These are phyloP conservation scores for Hypericum androsaemum DNA, from an alignment of 345 rosid genomes.

Conservation along the genomic window DNA sequence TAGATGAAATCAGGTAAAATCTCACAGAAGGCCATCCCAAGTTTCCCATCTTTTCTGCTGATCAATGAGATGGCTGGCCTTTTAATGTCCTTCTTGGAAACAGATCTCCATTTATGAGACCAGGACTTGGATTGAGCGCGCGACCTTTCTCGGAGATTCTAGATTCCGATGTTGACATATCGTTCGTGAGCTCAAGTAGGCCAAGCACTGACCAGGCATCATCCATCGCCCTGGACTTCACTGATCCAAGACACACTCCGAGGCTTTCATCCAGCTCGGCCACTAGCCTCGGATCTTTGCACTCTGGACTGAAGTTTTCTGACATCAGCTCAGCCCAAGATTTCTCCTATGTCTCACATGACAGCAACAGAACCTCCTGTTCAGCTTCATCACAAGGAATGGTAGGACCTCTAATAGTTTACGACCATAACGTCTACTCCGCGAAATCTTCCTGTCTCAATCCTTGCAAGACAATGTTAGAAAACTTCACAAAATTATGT, in stretches of 20 bases:
- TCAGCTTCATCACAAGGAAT: conserved; percentile 47
- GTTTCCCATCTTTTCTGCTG: too few species aligned
- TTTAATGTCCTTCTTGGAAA: not conserved
- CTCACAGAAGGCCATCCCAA: too few species aligned
- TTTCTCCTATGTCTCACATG: conserved; percentile 44
- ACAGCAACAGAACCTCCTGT: conserved; percentile 44
- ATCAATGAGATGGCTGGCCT: not conserved
- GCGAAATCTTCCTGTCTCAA: not conserved
- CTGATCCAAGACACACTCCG: conserved; percentile 34
- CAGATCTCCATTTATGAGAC: not conserved
- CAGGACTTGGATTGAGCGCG: not conserved
- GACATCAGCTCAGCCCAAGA: conserved; percentile 35
- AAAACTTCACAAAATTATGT: not conserved
- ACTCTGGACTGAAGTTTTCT: conserved; percentile 33
- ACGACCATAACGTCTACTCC: not conserved
- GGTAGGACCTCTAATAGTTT: conserved; percentile 24
- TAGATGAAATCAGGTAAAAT: too few species aligned
- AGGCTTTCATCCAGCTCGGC: conserved; percentile 51
- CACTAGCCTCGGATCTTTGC: conserved; percentile 48
- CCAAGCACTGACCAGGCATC: conserved; percentile 31
- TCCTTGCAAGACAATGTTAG: not conserved
- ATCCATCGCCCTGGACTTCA: conserved; percentile 37
- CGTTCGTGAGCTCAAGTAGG: conserved; percentile 1
- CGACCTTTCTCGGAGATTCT: not conserved
- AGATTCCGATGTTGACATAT: not conserved